Percentiles rank a stretch among this genome's conserved stretches.
Evolutionary conservation across 1,139 yeast genomes (phyloP).

Genomic region (Zygosaccharomyces sapae): DNA sequence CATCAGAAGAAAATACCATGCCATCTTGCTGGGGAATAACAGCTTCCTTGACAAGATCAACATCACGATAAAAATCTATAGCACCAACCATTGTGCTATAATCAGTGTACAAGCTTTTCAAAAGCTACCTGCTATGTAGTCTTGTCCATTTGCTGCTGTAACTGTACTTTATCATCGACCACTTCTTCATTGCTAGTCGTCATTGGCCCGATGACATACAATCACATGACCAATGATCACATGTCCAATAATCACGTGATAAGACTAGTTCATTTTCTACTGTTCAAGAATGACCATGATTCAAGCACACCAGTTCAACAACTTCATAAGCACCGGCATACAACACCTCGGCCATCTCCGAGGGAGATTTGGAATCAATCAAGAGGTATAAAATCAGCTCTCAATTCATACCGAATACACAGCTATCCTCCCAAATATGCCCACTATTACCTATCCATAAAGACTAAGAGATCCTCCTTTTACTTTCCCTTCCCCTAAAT

Average conservation of each 20-base stretch:
- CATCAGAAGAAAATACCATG: constrained; percentile 21
- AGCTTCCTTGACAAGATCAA: constrained; percentile 27
- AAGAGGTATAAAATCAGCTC: background rate
- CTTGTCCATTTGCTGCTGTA: background rate
- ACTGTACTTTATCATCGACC: too few species aligned
- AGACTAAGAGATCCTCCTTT: too few species aligned
- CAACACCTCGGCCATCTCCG: constrained; percentile 4
- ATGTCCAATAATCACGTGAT: too few species aligned
- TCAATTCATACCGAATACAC: background rate
- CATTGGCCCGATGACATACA: too few species aligned
- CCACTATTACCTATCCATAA: too few species aligned
- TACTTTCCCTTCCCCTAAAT: background rate
- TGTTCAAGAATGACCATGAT: background rate
- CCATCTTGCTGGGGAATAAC: constrained; percentile 26
- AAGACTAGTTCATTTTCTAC: too few species aligned
- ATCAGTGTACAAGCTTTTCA: background rate
- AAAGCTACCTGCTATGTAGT: background rate
- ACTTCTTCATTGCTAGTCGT: too few species aligned
- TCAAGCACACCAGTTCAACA: background rate
- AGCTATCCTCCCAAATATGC: background rate
- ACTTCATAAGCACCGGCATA: background rate
- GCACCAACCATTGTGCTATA: constrained; percentile 12
- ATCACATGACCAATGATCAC: too few species aligned
- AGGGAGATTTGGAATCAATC: background rate
- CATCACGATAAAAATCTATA: constrained; percentile 29